phyloP scores from a whole-genome alignment of 2,329 filamentous ascomycete species.

The Beauveria rudraprayagi region DNA sequence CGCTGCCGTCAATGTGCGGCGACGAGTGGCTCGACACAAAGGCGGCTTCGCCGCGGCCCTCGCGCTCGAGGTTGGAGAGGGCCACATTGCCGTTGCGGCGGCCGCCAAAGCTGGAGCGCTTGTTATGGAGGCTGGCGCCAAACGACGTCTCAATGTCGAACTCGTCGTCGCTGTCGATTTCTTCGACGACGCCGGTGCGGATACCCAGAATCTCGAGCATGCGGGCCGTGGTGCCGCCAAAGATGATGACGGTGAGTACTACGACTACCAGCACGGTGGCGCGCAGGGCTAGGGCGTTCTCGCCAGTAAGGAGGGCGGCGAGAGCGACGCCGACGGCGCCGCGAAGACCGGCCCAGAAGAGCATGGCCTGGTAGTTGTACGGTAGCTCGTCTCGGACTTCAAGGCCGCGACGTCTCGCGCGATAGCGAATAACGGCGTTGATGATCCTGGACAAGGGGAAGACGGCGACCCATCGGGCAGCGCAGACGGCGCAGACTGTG shows the following conservation, averaged over 20 bases:
- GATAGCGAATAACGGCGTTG: constrained; percentile 87
- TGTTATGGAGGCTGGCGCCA: constrained; percentile 66
- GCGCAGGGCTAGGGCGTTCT: constrained; percentile 73
- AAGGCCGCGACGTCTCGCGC: constrained; percentile 63
- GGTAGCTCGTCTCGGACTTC: constrained; percentile 83
- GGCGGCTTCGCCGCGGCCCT: constrained; percentile 28
- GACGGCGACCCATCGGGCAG: constrained; percentile 85
- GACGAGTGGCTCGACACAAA: constrained; percentile 49
- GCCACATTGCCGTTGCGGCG: constrained; percentile 54
- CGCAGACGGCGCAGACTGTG: constrained; percentile 83
- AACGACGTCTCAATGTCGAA: constrained; percentile 81
- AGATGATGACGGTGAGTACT: constrained; percentile 96
- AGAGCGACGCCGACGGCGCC: constrained; percentile 93
- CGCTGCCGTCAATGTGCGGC: constrained; percentile 30
- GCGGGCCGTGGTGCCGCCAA: constrained; percentile 90
- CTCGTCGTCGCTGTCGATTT: constrained; percentile 95
- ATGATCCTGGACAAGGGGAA: constrained; percentile 86
- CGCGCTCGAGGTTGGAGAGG: constrained; percentile 42
- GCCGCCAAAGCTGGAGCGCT: constrained; percentile 70
- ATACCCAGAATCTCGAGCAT: constrained; percentile 99
- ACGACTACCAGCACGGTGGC: constrained; percentile 97
- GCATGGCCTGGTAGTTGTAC: constrained; percentile 96
- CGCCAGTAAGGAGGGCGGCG: constrained; percentile 77
- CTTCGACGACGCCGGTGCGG: constrained; percentile 88
- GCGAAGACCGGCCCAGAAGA: constrained; percentile 97